These are phyloP conservation scores for Camelina sativa DNA, from an alignment of 345 rosid species.

Conservation along the genomic window DNA sequence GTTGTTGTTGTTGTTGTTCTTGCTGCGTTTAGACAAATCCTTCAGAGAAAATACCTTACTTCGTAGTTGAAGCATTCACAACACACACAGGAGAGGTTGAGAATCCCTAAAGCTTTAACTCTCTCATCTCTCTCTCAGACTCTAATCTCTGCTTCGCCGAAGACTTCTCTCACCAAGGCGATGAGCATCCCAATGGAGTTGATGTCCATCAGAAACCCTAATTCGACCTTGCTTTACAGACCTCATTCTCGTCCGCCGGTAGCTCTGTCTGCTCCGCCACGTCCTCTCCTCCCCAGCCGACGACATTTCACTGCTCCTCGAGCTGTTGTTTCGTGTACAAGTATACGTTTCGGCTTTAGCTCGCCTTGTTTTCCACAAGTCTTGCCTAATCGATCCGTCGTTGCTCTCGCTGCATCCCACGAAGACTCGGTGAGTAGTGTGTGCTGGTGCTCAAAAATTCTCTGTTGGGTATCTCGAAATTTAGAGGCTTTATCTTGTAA, in stretches of 20 bases:
- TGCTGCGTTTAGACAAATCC: constrained; percentile 2
- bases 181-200: constrained; percentile 48
- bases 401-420: constrained; percentile 64
- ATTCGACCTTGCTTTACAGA: constrained; percentile 36
- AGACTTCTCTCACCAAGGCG: constrained; percentile 7
- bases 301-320: constrained; percentile 37
- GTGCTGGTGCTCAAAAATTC: neutral
- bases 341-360: constrained; percentile 44
- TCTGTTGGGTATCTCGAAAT: neutral
- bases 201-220: constrained; percentile 49
- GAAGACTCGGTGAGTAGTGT: constrained; percentile 63
- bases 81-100: neutral
- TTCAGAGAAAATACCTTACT: constrained; percentile 30
- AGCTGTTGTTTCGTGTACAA: constrained; percentile 36
- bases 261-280: constrained; percentile 31
- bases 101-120: constrained; percentile 30
- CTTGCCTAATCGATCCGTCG: constrained; percentile 45
- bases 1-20: constrained; percentile 17
- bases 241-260: constrained; percentile 36
- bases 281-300: constrained; percentile 37
- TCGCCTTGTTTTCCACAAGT: neutral
- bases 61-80: constrained; percentile 36
- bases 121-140: constrained; percentile 8
- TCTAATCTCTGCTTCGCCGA: constrained; percentile 25
- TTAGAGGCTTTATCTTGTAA: neutral